phyloP scores from a whole-genome alignment of 306 rosid species.

The Chamaecrista fasciculata region DNA sequence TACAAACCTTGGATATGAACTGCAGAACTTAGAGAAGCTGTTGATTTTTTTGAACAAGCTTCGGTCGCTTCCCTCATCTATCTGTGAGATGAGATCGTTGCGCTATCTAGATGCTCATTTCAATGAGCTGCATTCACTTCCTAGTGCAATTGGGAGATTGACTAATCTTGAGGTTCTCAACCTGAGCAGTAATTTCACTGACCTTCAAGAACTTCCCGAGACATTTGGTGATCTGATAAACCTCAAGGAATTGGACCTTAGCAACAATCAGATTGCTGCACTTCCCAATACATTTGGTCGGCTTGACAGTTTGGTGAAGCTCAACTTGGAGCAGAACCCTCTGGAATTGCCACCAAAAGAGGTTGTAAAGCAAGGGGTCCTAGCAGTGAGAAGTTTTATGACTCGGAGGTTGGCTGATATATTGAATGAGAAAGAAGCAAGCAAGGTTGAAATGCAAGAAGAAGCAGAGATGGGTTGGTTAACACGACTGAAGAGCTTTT shows the following conservation, averaged over 20 bases:
- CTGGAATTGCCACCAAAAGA: slow-evolving; percentile 77
- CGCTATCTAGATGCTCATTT: slow-evolving; percentile 86
- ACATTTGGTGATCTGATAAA: slow-evolving; percentile 79
- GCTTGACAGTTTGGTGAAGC: slow-evolving; percentile 73
- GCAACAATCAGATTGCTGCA: slow-evolving; percentile 85
- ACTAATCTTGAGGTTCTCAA: slow-evolving; percentile 67
- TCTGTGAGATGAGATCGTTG: slow-evolving; percentile 80
- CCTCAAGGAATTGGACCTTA: slow-evolving; percentile 87
- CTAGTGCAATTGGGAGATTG: slow-evolving; percentile 67
- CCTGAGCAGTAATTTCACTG: slow-evolving; percentile 79
- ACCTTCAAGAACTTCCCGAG: slow-evolving; percentile 79
- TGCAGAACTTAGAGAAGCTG: slow-evolving; percentile 68
- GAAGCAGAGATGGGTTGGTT: slow-evolving; percentile 69
- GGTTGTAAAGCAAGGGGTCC: slow-evolving; percentile 68
- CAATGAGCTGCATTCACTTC: slow-evolving; percentile 87
- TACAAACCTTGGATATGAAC: slow-evolving; percentile 81
- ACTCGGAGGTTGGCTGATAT: slow-evolving; percentile 77
- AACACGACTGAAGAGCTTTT: slow-evolving; percentile 72
- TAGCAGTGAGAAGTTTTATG: slow-evolving; percentile 68
- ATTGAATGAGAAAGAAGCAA: slow-evolving; percentile 76
- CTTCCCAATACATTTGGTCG: slow-evolving; percentile 93
- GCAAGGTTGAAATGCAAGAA: slow-evolving; percentile 68
- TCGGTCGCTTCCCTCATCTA: slow-evolving; percentile 79
- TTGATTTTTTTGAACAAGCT: slow-evolving; percentile 74
- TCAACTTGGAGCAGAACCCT: slow-evolving; percentile 94